phyloP scores from a whole-genome alignment of 176 grass and related monocot genomes.

The Cenchrus purpureus region DNA sequence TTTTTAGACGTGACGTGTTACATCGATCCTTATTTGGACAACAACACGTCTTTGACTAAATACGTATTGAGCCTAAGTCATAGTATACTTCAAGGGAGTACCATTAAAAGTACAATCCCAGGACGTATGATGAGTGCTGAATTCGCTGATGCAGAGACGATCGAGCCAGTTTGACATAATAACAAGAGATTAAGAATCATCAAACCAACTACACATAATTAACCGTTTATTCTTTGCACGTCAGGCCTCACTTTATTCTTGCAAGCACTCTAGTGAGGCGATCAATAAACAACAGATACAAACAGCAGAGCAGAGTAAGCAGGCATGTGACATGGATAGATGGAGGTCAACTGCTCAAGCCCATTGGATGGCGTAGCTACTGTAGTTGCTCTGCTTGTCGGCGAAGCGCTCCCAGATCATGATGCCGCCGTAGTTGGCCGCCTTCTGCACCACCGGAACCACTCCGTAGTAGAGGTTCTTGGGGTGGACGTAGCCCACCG shows the following conservation, averaged over 20 bases:
- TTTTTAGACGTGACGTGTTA: too few species aligned
- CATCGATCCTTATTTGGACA: too few species aligned
- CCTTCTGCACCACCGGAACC: slow-evolving; percentile 17
- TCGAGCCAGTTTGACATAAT: neutral
- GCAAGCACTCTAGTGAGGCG: neutral
- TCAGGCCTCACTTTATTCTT: neutral
- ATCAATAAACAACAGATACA: too few species aligned
- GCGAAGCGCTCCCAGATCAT: slow-evolving; percentile 32
- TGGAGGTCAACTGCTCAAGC: neutral
- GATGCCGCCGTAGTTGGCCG: slow-evolving; percentile 27
- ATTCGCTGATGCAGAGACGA: neutral
- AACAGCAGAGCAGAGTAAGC: neutral
- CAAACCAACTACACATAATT: neutral
- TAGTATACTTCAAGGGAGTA: neutral
- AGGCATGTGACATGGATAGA: neutral
- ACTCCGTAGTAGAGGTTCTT: slow-evolving; percentile 42
- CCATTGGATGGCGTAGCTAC: neutral
- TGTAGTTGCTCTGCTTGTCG: slow-evolving; percentile 30
- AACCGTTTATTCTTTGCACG: neutral
- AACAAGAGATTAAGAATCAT: neutral
- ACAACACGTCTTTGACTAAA: too few species aligned
- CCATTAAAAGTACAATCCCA: neutral
- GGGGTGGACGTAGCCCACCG: slow-evolving; percentile 18
- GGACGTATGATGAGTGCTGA: neutral
- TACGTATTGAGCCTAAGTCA: too few species aligned